Base-by-base conservation (phyloP, 2,329 filamentous ascomycete species). In the Apiospora koreana region DNA sequence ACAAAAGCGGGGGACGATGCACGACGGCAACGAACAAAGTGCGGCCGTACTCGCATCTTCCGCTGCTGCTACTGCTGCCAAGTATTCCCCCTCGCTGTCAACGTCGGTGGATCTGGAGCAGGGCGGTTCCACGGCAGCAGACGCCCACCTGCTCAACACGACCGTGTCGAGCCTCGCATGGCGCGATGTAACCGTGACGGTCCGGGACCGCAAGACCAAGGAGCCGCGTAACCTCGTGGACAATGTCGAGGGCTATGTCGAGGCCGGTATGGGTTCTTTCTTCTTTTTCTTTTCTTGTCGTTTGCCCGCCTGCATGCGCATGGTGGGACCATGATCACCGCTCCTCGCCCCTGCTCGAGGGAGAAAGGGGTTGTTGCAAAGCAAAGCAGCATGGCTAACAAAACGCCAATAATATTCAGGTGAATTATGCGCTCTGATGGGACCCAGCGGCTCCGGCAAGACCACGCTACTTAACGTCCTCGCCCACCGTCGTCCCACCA, bases 381-480 rank as follows among this genome's bases (percentile, higher is more conserved):
- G 16, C 43, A 12, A 45, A 21, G 21, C 6, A n/a, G 65, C 54
- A 43, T 71, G 74, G 31, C 67, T 71, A 23, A 70, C 72, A 42
- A 42, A 69, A 50, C 65, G 65, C 5, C 5, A 42, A 42, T 42
- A 12, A 42, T 42, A 42, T 8, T 9, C 45, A 85, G 93, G 92
- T 41, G 91, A 94, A 76, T 83, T 95, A 54, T 86, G 94, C 71
- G 94, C 94, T 48, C 81, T 97, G 64, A 95, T 97, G 93, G 94
- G 94, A 31, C 93, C 93, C 10, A 87, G 84, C 42, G 88, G 88
- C 5, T 87, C 89, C 70, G 94, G 94, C 67, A 97, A 71, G 80
- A 96, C 94, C 0, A 97, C 94, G 0, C 86, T 97, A 0, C 86
- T 97, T 45, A 95, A 97, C 78, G 89, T 93, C 6, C 88, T 97